Evolutionary conservation across 2,329 filamentous ascomycete species (phyloP).

Genomic region (Elsinoe arachidis): DNA sequence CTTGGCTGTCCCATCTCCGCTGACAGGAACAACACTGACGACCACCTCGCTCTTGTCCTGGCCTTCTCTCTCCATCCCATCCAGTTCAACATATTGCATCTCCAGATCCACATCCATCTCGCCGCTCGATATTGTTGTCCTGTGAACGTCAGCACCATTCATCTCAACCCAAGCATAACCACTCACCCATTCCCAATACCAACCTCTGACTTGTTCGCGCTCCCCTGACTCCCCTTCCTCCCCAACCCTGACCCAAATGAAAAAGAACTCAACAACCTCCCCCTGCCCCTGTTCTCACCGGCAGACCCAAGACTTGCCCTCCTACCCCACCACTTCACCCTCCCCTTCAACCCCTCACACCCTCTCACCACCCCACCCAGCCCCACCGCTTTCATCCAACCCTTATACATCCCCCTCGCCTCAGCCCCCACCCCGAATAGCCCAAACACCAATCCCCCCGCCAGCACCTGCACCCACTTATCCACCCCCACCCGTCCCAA

Average conservation of each 20-base stretch:
- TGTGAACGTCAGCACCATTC: neutral
- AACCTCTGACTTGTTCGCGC: neutral
- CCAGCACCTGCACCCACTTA: slow-evolving; percentile 48
- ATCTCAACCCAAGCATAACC: neutral
- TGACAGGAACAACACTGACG: neutral
- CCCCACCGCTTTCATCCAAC: neutral
- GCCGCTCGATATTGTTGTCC: neutral
- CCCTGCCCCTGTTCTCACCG: neutral
- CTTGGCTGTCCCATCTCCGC: neutral
- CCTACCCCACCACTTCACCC: neutral
- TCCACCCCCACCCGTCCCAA: slow-evolving; percentile 42
- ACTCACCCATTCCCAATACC: neutral
- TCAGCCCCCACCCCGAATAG: slow-evolving; percentile 58
- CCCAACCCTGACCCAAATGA: neutral
- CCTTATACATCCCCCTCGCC: slow-evolving; percentile 47
- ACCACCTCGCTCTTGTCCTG: neutral
- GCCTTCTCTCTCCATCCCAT: neutral
- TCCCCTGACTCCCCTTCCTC: neutral
- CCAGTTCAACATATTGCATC: neutral
- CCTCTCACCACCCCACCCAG: neutral
- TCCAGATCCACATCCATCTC: neutral
- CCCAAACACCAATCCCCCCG: slow-evolving; percentile 50
- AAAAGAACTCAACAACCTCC: neutral
- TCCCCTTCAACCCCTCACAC: neutral
- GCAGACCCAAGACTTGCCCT: neutral